These are phyloP conservation scores for Saturnispora gosingensis DNA, from an alignment of 805 yeast genomes.

Conservation along the genomic window DNA sequence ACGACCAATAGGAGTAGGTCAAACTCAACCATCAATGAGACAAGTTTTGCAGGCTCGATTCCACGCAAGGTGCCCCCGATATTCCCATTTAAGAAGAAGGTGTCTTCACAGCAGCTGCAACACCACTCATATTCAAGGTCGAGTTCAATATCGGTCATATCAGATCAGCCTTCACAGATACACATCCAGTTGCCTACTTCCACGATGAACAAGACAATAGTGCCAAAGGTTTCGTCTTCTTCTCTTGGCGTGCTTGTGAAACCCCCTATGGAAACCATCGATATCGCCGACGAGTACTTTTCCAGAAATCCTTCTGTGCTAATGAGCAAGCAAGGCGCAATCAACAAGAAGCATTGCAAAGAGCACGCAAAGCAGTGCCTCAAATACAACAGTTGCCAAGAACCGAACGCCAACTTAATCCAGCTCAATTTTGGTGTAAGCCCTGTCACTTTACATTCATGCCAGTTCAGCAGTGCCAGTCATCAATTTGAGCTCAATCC, in stretches of 20 bases:
- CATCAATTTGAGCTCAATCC: not conserved
- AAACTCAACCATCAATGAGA: not conserved
- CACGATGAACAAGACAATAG: not conserved
- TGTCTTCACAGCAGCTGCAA: constrained; percentile 1
- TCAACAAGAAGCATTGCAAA: not conserved
- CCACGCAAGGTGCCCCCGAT: constrained; percentile 6
- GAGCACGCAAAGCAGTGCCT: not conserved
- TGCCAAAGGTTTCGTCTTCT: not conserved
- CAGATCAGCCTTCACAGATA: not conserved
- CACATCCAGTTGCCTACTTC: not conserved
- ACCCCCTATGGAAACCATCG: constrained; percentile 4
- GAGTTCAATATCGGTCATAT: not conserved
- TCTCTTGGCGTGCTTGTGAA: not conserved
- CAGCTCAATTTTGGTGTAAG: not conserved
- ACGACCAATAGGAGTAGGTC: not conserved
- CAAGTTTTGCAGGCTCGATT: not conserved
- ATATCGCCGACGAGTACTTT: constrained; percentile 22
- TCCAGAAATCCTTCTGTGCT: constrained; percentile 10
- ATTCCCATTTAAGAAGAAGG: not conserved
- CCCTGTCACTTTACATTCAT: not conserved
- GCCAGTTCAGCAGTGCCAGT: not conserved
- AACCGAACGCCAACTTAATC: not conserved
- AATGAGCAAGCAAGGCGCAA: not conserved
- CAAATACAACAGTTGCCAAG: not conserved
- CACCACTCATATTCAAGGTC: constrained; percentile 1